Evolutionary conservation across 441 rosid genomes (phyloP).

Genomic region (Adansonia madagascariensis): DNA sequence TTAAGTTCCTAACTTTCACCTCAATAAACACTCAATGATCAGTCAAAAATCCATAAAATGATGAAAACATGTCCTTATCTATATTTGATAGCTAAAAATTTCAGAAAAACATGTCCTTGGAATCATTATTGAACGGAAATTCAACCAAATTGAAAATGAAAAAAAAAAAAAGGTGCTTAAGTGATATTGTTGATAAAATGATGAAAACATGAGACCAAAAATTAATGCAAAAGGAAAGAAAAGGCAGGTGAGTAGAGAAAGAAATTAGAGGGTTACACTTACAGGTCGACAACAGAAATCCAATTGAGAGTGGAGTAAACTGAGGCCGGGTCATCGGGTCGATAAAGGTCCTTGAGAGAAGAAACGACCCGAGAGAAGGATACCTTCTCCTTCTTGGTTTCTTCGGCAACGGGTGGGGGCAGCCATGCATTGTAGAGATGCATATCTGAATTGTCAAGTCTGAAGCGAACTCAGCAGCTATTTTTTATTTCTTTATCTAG

Average conservation of each 20-base stretch:
- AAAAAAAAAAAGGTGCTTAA: not conserved
- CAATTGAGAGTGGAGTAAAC: constrained; percentile 88
- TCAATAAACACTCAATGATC: constrained; percentile 16
- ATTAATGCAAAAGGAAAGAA: constrained; percentile 3
- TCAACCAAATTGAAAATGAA: not conserved
- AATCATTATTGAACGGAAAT: constrained; percentile 11
- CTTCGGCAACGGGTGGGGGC: constrained; percentile 92
- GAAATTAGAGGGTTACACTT: constrained; percentile 55
- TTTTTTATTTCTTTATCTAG: constrained; percentile 13
- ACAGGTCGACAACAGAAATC: constrained; percentile 95
- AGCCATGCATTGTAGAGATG: constrained; percentile 97
- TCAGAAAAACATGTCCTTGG: not conserved
- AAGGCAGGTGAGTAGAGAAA: not conserved
- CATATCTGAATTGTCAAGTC: constrained; percentile 42
- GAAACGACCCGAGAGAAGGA: constrained; percentile 73
- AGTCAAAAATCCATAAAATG: not conserved
- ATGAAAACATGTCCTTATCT: not conserved
- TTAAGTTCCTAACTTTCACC: not conserved
- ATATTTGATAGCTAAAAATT: not conserved
- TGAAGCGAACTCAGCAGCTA: constrained; percentile 20
- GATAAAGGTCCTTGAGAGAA: constrained; percentile 62
- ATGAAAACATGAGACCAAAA: not conserved
- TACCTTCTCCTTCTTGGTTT: constrained; percentile 74
- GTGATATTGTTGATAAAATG: not conserved
- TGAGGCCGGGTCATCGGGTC: constrained; percentile 84